Percentiles rank a stretch among this genome's conserved stretches.
Conservation (phyloP, 495 filamentous ascomycete genomes). For the Aspergillus mulundensis region DNA sequence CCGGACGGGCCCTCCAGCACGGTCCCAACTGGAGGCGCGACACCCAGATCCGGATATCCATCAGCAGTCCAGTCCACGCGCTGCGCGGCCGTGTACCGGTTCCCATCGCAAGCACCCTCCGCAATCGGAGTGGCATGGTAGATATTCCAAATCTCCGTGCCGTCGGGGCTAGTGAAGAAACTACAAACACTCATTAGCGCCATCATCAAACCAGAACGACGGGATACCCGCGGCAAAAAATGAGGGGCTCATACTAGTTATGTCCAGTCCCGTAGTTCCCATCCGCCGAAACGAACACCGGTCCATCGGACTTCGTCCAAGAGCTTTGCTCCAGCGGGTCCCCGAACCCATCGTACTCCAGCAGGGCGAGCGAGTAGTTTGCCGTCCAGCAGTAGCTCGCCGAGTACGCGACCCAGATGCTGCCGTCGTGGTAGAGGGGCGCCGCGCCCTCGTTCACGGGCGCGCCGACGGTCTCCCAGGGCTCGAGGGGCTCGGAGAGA, state of each 20-base stretch:
- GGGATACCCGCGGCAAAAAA: too few relatives aligned
- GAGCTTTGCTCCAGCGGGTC: constrained; percentile 2
- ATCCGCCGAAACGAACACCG: constrained; percentile 8
- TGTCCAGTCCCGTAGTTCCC: constrained; percentile 12
- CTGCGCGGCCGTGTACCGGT: constrained; percentile 7
- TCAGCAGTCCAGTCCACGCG: constrained; percentile 4
- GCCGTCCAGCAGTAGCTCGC: constrained; percentile 9
- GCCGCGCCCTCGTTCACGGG: constrained; percentile 9
- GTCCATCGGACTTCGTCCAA: constrained; percentile 6
- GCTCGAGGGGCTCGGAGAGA: constrained; percentile 8
- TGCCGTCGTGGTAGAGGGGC: constrained; percentile 12
- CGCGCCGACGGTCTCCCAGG: constrained; percentile 9
- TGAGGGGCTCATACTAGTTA: not conserved
- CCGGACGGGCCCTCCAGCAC: not conserved
- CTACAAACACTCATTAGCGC: not conserved
- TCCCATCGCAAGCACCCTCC: constrained; percentile 7
- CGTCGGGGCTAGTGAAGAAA: constrained; percentile 12
- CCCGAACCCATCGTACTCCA: constrained; percentile 4
- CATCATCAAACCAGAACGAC: too few relatives aligned
- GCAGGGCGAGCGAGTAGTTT: constrained; percentile 4
- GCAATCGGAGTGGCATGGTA: constrained; percentile 1
- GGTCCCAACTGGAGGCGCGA: not conserved
- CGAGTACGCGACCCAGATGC: constrained; percentile 9
- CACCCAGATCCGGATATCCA: constrained; percentile 1
- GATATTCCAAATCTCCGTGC: constrained; percentile 10